Evolutionary conservation across 352 stramenopile species (phyloP).

Genomic region (Phytophthora constricta): DNA sequence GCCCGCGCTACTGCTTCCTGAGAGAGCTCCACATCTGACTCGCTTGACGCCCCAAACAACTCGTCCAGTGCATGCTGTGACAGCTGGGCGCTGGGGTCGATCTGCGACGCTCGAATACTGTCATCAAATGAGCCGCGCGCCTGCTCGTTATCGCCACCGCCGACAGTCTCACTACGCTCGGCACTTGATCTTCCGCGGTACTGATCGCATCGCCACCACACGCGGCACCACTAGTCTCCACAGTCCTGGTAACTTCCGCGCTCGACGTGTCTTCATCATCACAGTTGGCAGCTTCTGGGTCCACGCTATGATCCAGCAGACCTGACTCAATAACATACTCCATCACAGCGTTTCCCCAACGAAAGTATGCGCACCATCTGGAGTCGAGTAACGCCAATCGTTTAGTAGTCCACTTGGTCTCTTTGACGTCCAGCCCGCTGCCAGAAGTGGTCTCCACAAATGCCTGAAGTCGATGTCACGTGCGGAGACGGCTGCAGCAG

Average conservation of each 20-base stretch:
- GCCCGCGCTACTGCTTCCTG: slow-evolving; percentile 10
- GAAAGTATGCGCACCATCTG: neutral
- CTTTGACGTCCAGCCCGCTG: slow-evolving; percentile 17
- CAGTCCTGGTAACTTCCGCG: no score
- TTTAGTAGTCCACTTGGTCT: neutral
- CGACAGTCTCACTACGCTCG: neutral
- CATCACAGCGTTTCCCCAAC: slow-evolving; percentile 1
- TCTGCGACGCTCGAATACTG: slow-evolving; percentile 1
- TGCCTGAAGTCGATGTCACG: slow-evolving; percentile 13
- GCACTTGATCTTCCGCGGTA: no score
- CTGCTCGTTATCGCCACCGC: neutral
- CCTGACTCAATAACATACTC: slow-evolving; percentile 3
- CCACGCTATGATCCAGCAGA: slow-evolving; percentile 3
- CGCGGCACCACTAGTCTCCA: no score
- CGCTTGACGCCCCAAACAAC: slow-evolving; percentile 7
- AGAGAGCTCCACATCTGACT: slow-evolving; percentile 9
- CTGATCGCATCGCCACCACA: no score
- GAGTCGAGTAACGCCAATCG: slow-evolving; percentile 12
- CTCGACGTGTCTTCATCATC: neutral
- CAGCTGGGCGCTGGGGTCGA: slow-evolving; percentile 19
- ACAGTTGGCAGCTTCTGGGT: neutral
- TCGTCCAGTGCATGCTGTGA: slow-evolving; percentile 2
- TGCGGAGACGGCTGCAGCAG: neutral
- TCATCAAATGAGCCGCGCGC: neutral
- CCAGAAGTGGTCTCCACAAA: slow-evolving; percentile 16